Percentiles rank a stretch among this genome's conserved stretches.
phyloP scores from a whole-genome alignment of 345 rosid genomes.

The Dipteronia sinensis region DNA sequence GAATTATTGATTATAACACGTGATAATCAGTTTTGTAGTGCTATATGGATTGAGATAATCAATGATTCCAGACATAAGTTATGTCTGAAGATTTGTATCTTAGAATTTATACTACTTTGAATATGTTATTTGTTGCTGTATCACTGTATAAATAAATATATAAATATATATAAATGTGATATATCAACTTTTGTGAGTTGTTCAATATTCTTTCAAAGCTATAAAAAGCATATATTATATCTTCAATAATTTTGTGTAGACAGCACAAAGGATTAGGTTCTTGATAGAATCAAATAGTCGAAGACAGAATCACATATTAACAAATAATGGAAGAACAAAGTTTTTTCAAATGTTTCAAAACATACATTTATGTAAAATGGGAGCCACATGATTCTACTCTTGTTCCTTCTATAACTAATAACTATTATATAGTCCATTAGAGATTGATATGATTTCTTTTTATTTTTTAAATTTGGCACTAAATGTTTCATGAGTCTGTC shows the following conservation, averaged over 20 bases:
- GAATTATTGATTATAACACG: too few relatives aligned
- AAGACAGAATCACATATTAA: neutral
- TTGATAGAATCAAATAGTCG: neutral
- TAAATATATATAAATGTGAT: neutral
- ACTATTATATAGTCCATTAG: neutral
- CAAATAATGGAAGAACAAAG: neutral
- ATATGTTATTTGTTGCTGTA: neutral
- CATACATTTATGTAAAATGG: neutral
- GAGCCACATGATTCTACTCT: neutral
- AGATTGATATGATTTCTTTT: neutral
- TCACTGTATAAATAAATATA: neutral
- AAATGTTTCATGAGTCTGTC: too few relatives aligned
- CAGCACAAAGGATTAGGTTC: neutral
- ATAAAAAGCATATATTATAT: neutral
- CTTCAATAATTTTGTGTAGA: neutral
- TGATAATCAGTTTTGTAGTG: too few relatives aligned
- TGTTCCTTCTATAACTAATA: neutral
- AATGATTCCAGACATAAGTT: too few relatives aligned
- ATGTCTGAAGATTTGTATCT: too few relatives aligned
- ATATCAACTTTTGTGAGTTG: neutral
- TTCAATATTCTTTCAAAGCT: constrained; percentile 3
- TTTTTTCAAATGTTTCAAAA: neutral
- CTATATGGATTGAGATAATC: too few relatives aligned
- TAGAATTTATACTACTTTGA: neutral
- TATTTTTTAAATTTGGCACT: neutral